phyloP scores from a whole-genome alignment of 192 early-diverging fungal species.

The Chytriomyces hyalinus region DNA sequence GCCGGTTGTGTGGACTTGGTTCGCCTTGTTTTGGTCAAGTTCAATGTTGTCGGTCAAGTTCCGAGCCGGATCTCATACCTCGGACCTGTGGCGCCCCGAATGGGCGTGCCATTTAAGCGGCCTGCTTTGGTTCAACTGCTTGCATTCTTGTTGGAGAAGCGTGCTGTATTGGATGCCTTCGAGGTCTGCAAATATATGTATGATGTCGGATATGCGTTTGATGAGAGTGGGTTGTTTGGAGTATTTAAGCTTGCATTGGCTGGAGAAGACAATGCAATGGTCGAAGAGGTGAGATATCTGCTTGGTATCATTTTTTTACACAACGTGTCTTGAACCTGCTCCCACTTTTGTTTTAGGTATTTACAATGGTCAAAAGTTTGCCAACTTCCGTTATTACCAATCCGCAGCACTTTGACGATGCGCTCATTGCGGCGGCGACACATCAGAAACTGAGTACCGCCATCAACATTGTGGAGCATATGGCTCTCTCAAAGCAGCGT shows the following conservation, averaged over 20 bases:
- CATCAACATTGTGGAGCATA: constrained; percentile 35
- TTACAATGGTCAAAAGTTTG: constrained; percentile 30
- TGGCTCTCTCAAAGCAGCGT: constrained; percentile 26
- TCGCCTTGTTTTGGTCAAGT: background rate
- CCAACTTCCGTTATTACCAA: constrained; percentile 1
- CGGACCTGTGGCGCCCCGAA: constrained; percentile 8
- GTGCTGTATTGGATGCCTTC: background rate
- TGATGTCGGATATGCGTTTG: constrained; percentile 25
- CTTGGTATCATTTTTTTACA: background rate
- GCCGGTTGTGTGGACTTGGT: background rate
- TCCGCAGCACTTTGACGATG: constrained; percentile 22
- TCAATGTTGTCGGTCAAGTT: constrained; percentile 20
- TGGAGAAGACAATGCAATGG: constrained; percentile 7
- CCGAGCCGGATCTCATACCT: background rate
- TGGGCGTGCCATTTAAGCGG: constrained; percentile 3
- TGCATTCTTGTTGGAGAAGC: background rate
- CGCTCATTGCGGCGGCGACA: background rate
- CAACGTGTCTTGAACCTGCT: background rate
- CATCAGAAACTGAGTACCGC: constrained; percentile 11
- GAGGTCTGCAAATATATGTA: constrained; percentile 21
- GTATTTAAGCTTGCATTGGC: constrained; percentile 15
- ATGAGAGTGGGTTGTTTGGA: constrained; percentile 23
- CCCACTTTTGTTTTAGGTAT: constrained; percentile 6
- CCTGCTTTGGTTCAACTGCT: background rate
- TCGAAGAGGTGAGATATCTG: constrained; percentile 9